Percentiles rank a stretch among this genome's conserved stretches.
These are phyloP conservation scores for Phellopilus nigrolimitatus DNA, from an alignment of 1,284 basidiomycete genomes.

Conservation along the genomic window DNA sequence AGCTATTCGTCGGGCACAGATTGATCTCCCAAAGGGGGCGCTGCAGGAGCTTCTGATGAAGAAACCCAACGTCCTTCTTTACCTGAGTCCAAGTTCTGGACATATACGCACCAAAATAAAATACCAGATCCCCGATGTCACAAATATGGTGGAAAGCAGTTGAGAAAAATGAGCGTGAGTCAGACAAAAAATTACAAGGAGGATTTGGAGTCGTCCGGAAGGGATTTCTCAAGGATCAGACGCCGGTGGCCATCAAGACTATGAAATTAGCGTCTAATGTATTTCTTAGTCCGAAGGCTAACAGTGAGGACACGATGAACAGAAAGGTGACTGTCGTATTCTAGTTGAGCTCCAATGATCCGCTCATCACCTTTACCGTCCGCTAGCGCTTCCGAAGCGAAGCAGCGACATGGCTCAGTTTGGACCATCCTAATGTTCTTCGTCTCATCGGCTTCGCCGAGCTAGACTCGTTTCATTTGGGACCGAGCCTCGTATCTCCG, in stretches of 20 bases:
- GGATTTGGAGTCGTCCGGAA: constrained; percentile 11
- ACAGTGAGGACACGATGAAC: background rate
- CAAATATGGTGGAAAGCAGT: background rate
- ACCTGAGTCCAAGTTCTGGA: too few relatives aligned
- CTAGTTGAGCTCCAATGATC: background rate
- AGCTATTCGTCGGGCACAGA: too few relatives aligned
- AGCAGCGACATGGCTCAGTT: background rate
- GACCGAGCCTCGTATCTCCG: constrained; percentile 4
- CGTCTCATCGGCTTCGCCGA: constrained; percentile 10
- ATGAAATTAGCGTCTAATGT: background rate
- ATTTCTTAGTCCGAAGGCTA: too few relatives aligned
- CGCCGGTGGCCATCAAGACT: constrained; percentile 8
- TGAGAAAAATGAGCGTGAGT: background rate
- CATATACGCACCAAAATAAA: background rate
- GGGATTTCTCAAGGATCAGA: background rate
- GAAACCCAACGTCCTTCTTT: too few relatives aligned
- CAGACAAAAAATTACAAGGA: background rate
- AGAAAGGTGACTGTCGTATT: constrained; percentile 4
- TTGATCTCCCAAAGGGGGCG: too few relatives aligned
- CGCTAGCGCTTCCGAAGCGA: constrained; percentile 10
- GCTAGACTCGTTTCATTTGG: background rate
- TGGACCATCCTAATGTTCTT: constrained; percentile 9
- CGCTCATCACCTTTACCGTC: background rate
- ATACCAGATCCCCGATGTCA: constrained; percentile 2
- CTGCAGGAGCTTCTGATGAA: too few relatives aligned